Base-by-base conservation (phyloP, 2,329 filamentous ascomycete genomes). In the Corinectria fuckeliana region DNA sequence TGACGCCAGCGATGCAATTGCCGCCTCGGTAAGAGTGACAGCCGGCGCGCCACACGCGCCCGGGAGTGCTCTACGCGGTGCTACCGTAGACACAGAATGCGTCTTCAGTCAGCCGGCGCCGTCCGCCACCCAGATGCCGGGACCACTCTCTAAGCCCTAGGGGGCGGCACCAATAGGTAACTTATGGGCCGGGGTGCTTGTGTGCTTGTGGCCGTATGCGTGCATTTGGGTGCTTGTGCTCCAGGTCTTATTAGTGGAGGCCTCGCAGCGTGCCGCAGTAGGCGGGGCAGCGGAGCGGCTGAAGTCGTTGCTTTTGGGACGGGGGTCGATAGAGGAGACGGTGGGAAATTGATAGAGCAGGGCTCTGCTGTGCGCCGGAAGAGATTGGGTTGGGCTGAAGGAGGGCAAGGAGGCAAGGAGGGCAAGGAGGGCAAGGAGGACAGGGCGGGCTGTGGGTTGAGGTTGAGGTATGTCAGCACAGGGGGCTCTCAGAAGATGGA, bases 261-360 rank as follows among this genome's bases (percentile, higher is more conserved):
- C 39, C 20, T 53, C 41, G 30, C 18, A 51, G 41, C 39, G 30
- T 55, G 45, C 52, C 56, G 45, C 49, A 42, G 26, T 50, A 28
- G 28, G 57, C 56, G 61, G 62, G 59, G 63, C 39, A 49, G 51
- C 52, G 56, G 61, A 60, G 63, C 50, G 50, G 56, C 50, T 62
- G 52, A 54, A 32, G 39, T 59, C 25, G 20, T 58, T 56, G 58
- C 58, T 63, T 56, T 57, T 51, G 44, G 26, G 44, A 52, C n/a
- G 42, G 39, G 34, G 36, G 25, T 32, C 28, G 42, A 49, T 48
- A 20, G 18, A 52, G 45, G 44, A 16, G 41, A 26, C 23, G 20
- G 47, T 56, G 38, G 44, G 62, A 58, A 57, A 62, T 52, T 51
- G 56, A 36, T 11, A 26, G 39, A 58, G 44, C 58, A 58, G 34